Evolutionary conservation across 2,329 filamentous ascomycete species (phyloP), one percentile per base, ranked within the genome.

Genomic region (Ophiostoma sp.): DNA sequence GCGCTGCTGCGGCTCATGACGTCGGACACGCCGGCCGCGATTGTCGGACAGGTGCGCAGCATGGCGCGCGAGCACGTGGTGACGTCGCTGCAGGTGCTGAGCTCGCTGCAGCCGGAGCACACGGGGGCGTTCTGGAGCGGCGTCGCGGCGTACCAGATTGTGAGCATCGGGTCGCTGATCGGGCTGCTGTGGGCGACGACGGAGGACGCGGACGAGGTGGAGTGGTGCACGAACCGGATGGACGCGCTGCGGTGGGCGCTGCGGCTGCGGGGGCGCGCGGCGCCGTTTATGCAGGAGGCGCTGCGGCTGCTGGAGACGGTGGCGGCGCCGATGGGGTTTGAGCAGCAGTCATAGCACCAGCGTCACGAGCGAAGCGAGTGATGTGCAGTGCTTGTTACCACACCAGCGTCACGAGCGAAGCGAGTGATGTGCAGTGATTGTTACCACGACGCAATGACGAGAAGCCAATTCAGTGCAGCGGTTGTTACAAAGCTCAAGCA

Each of bases 111-210:
- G 63, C 63, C 63, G n/a, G 63, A 64, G 27, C 63, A 64, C 9
- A 64, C 63, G 41, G 63, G 63, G n/a, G 63, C 63, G 11, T 64
- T 64, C 9, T 64, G 63, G 63, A 47, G 40, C 40, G 63, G 63
- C 42, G 42, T 64, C n/a, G 63, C 63, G 41, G 63, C 63, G 41
- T 64, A 64, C 63, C 63, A 64, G 63, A 64, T 64, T 9, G 63
- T 64, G n/a, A 45, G 41, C 41, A 38, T 64, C 16, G 63, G 63
- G n/a, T 64, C 63, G 11, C 63, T 64, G 41, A 64, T 64, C 27
- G 63, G 63, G n/a, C 41, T 64, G 63, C 63, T 64, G 63, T 64
- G 63, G 63, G 63, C 63, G n/a, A 64, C 63, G 41, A 64, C 63
- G 41, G 63, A 64, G 41, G 42, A 64, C 14, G 63, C 42, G n/a